Evolutionary conservation across 441 rosid species (phyloP), one percentile per base, ranked within the genome.

Genomic region (Syzygium syzygioides): DNA sequence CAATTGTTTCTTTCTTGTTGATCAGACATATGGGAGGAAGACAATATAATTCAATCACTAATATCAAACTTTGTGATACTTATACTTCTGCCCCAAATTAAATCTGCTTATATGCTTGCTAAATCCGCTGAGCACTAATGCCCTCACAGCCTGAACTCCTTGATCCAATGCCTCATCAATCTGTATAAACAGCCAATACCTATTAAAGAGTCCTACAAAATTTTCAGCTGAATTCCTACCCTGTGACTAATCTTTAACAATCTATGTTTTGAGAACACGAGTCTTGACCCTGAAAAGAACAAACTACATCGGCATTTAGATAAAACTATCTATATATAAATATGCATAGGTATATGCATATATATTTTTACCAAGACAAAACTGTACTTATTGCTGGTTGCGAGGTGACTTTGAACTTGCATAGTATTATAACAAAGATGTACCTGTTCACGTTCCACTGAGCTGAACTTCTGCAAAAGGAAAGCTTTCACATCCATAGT

Each of bases 401-500:
- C 85, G 1, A 14, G 90, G 85, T 53, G 87, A 80, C 18, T 85
- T 85, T 54, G 85, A 25, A 89, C 0, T 62, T 68, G 17, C 28
- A 32, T 37, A 25, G 86, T 71, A 55, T 14, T 37, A 37, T 20
- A 41, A 26, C 60, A 23, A 56, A 86, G 57, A 86, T 9, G 59
- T 91, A 96, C 98, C 93, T 96, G 97, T 88, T 92, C 91, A 88
- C 93, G 93, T 91, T 98, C 99, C 59, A 71, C 91, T 34, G 94
- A 84, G 89, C 98, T 96, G 91, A 98, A 96, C 89, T 94, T 95
- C 90, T 96, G 99, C 57, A 98, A 93, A 88, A 96, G 98, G 91
- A 93, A 98, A 90, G 99, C 99, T 92, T 93, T 96, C 96, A 96
- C 93, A 94, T 98, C 99, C 98, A 98, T 98, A 85, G 90, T 91